These are phyloP conservation scores for Colletotrichum musae DNA, from an alignment of 2,329 filamentous ascomycete species.

Conservation along the genomic window DNA sequence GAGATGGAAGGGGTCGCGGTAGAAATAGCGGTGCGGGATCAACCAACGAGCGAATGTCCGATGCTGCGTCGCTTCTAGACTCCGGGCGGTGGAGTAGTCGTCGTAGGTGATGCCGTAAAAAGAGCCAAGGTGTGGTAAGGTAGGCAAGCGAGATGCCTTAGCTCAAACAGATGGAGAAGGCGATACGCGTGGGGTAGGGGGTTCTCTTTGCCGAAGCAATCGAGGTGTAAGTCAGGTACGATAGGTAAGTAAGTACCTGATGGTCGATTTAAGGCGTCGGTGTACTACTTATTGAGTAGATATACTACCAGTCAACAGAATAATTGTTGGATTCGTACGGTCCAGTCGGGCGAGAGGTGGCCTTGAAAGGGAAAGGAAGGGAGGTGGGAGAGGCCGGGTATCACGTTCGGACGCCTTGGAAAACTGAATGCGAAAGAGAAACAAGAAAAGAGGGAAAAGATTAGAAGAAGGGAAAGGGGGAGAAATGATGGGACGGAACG, in stretches of 20 bases:
- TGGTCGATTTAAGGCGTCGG: not conserved
- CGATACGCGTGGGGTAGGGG: not conserved
- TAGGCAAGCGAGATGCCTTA: slow-evolving; percentile 2
- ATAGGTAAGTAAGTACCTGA: not conserved
- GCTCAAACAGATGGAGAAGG: slow-evolving; percentile 7
- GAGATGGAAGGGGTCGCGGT: slow-evolving; percentile 3
- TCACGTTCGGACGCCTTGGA: slow-evolving; percentile 29
- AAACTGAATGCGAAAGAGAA: slow-evolving; percentile 10
- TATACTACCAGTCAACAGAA: too few relatives aligned
- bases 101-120: slow-evolving; percentile 7
- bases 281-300: too few relatives aligned
- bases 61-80: slow-evolving; percentile 28
- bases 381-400: slow-evolving; percentile 4
- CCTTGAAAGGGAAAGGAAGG: not conserved
- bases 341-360: too few relatives aligned
- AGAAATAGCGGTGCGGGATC: slow-evolving; percentile 12
- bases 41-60: slow-evolving; percentile 17
- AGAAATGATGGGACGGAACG: slow-evolving; percentile 37
- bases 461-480: slow-evolving; percentile 20
- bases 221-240: not conserved
- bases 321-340: too few relatives aligned
- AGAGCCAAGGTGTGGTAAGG: slow-evolving; percentile 1
- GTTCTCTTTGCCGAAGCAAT: not conserved
- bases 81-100: slow-evolving; percentile 27
- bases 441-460: not conserved